Evolutionary conservation across 2,329 filamentous ascomycete species (phyloP).

Genomic region (Ophiostoma ips): DNA sequence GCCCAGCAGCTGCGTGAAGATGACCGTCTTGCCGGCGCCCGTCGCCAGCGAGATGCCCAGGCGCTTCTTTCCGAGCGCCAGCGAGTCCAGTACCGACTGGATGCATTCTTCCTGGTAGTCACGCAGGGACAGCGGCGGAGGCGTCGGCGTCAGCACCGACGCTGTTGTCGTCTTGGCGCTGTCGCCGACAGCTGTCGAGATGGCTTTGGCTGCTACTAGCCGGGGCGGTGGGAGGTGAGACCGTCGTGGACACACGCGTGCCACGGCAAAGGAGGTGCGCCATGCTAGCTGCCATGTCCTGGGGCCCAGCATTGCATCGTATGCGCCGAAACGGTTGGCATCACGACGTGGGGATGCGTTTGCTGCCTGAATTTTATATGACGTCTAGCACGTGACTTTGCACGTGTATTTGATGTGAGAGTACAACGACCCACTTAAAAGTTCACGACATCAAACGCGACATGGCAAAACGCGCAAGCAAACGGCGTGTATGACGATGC

Average conservation of each 20-base stretch:
- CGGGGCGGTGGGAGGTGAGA: neutral
- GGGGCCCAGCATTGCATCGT: neutral
- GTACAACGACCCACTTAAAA: neutral
- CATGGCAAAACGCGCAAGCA: neutral
- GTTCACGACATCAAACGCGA: neutral
- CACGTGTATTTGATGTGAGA: neutral
- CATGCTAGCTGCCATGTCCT: slow-evolving; percentile 2
- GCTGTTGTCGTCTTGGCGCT: slow-evolving; percentile 2
- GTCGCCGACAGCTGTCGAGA: neutral
- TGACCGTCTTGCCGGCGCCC: slow-evolving; percentile 82
- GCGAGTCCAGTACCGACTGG: slow-evolving; percentile 56
- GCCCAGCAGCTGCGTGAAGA: slow-evolving; percentile 90
- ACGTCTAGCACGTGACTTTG: neutral
- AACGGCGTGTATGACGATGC: neutral
- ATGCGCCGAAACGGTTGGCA: neutral
- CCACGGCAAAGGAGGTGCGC: neutral
- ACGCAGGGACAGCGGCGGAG: slow-evolving; percentile 55
- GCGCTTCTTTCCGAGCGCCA: slow-evolving; percentile 59
- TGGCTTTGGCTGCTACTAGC: neutral
- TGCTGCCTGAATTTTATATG: neutral
- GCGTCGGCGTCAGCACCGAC: too few relatives aligned
- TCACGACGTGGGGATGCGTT: neutral
- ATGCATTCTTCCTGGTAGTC: slow-evolving; percentile 90
- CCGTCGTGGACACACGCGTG: neutral
- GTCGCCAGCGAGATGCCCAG: slow-evolving; percentile 78